A percentile compares a stretch with the other conserved stretches of the same genome.
phyloP scores from a whole-genome alignment of 257 asterid genomes.

The Jasminum sambac region DNA sequence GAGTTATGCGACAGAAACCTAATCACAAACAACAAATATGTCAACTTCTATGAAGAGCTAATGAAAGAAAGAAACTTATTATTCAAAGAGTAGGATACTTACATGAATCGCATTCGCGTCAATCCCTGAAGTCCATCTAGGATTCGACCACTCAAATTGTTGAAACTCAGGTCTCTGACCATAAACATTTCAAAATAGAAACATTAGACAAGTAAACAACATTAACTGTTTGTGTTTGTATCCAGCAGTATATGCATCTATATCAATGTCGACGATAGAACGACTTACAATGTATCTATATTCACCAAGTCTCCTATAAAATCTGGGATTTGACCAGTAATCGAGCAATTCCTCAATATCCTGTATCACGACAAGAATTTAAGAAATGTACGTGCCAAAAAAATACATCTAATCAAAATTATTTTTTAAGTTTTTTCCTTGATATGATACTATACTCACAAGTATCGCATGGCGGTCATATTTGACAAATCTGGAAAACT shows the following conservation, averaged over 20 bases:
- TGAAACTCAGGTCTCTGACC: slow-evolving; percentile 85
- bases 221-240: neutral
- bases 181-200: slow-evolving; percentile 19
- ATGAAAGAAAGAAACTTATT: slow-evolving; percentile 3
- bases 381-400: slow-evolving; percentile 12
- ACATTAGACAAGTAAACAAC: slow-evolving; percentile 7
- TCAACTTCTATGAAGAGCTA: neutral
- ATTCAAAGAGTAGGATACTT: slow-evolving; percentile 25
- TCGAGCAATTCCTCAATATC: slow-evolving; percentile 73
- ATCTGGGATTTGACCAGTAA: slow-evolving; percentile 59
- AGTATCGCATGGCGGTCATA: slow-evolving; percentile 19
- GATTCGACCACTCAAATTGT: slow-evolving; percentile 61
- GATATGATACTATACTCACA: slow-evolving; percentile 53
- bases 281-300: slow-evolving; percentile 59
- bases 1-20: slow-evolving; percentile 76
- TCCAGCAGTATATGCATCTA: neutral
- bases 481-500: slow-evolving; percentile 56
- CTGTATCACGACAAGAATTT: slow-evolving; percentile 48
- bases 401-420: neutral
- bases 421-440: neutral
- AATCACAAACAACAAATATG: slow-evolving; percentile 18
- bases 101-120: slow-evolving; percentile 35
- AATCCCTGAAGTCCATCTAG: slow-evolving; percentile 34
- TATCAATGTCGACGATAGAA: neutral
- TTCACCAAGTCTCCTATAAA: slow-evolving; percentile 34